Evolutionary conservation across 2,329 filamentous ascomycete species (phyloP).

Genomic region (Exophiala dermatitidis): DNA sequence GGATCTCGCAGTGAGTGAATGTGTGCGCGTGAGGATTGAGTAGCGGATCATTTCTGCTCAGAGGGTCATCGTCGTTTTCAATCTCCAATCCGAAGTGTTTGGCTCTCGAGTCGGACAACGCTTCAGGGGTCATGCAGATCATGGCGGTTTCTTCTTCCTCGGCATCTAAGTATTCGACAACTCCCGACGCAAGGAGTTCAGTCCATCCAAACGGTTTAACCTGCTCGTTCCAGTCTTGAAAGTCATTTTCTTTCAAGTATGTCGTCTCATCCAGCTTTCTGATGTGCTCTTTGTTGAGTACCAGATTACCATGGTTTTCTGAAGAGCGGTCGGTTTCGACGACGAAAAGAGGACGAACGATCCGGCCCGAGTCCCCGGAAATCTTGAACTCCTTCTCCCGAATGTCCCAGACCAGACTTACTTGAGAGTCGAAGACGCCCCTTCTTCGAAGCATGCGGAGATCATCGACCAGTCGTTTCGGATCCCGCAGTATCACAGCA

Average conservation of each 20-base stretch:
- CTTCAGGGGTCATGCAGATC: constrained; percentile 98
- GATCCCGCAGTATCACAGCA: constrained; percentile 75
- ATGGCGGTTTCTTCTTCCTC: constrained; percentile 98
- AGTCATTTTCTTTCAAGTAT: constrained; percentile 51
- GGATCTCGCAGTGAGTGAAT: constrained; percentile 98
- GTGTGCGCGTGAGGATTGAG: constrained; percentile 81
- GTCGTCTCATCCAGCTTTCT: constrained; percentile 55
- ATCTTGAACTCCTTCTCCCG: constrained; percentile 97
- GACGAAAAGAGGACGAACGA: constrained; percentile 88
- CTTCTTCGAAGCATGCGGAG: constrained; percentile 71
- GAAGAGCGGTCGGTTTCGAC: constrained; percentile 78
- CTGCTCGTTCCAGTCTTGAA: constrained; percentile 17
- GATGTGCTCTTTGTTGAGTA: constrained; percentile 79
- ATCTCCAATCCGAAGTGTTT: constrained; percentile 59
- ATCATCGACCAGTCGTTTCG: constrained; percentile 72
- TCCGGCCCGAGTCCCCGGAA: constrained; percentile 91
- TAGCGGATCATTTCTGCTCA: constrained; percentile 79
- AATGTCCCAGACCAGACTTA: constrained; percentile 91
- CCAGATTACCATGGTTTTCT: constrained; percentile 65
- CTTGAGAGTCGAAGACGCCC: constrained; percentile 80
- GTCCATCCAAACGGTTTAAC: constrained; percentile 77
- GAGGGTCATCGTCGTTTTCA: constrained; percentile 64
- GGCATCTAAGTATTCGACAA: constrained; percentile 92
- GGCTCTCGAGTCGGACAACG: constrained; percentile 70
- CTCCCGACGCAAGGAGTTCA: constrained; percentile 72